phyloP scores from a whole-genome alignment of 305 asterid species.

The Ajuga reptans region DNA sequence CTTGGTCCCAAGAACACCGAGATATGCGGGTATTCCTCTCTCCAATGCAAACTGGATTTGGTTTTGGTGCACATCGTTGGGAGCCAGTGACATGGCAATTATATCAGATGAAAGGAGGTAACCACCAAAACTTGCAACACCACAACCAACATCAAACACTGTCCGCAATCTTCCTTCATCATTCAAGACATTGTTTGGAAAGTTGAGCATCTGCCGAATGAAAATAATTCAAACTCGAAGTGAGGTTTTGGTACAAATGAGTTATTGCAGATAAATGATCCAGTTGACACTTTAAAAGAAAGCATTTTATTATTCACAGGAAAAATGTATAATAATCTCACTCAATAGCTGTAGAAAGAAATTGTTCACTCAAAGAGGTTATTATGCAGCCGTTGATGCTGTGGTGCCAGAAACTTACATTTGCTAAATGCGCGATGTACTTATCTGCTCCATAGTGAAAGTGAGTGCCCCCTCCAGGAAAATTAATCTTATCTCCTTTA shows the following conservation, averaged over 20 bases:
- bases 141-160: constrained; percentile 86
- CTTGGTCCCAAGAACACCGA: constrained; percentile 93
- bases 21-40: constrained; percentile 91
- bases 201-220: constrained; percentile 66
- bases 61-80: constrained; percentile 91
- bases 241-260: not conserved
- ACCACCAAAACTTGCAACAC: constrained; percentile 92
- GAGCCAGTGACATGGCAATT: constrained; percentile 83
- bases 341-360: not conserved
- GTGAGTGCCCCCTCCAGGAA: constrained; percentile 97
- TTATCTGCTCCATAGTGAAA: constrained; percentile 89
- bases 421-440: constrained; percentile 80
- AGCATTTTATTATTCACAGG: not conserved
- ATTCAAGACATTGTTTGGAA: constrained; percentile 58
- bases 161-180: constrained; percentile 67
- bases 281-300: not conserved
- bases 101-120: constrained; percentile 80
- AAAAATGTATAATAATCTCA: not conserved
- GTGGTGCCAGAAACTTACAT: constrained; percentile 38
- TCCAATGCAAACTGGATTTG: constrained; percentile 93
- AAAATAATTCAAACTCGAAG: constrained; percentile 11
- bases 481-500: constrained; percentile 67
- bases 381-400: not conserved
- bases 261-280: not conserved
- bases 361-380: not conserved